Percentiles rank a stretch among this genome's conserved stretches.
These are phyloP conservation scores for Kalaharituber pfeilii DNA, from an alignment of 2,329 filamentous ascomycete species.

Conservation along the genomic window DNA sequence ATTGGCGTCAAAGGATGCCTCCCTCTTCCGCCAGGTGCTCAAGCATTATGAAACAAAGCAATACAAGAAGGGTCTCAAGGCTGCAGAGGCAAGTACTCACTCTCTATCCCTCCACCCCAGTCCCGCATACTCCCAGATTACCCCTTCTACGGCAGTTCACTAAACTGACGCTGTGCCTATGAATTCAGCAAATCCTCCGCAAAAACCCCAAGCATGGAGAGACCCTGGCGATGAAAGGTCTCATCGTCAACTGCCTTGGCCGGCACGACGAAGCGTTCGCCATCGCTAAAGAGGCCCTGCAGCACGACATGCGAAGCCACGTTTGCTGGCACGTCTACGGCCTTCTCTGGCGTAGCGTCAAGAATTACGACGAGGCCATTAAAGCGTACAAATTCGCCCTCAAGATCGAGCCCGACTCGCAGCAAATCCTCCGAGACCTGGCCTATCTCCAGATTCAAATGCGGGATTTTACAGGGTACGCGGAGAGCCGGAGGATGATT, in stretches of 20 bases:
- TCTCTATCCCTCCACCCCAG: background rate
- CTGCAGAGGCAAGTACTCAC: conserved; percentile 46
- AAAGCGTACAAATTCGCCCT: conserved; percentile 97
- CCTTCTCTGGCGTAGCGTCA: conserved; percentile 74
- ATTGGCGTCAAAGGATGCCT: conserved; percentile 57
- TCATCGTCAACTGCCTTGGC: conserved; percentile 84
- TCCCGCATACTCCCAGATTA: background rate
- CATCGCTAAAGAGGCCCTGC: conserved; percentile 78
- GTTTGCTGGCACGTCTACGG: conserved; percentile 99
- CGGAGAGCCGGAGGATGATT: conserved; percentile 77
- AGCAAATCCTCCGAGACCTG: conserved; percentile 84
- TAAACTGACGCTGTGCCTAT: background rate
- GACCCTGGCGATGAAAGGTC: conserved; percentile 95
- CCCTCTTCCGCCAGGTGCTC: conserved; percentile 87
- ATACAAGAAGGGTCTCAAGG: conserved; percentile 92
- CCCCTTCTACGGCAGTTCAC: background rate
- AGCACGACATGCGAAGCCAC: conserved; percentile 96
- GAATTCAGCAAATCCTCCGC: conserved; percentile 54
- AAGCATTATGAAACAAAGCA: conserved; percentile 97
- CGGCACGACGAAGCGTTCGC: conserved; percentile 89
- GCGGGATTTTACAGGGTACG: conserved; percentile 84
- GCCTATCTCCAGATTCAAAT: conserved; percentile 90
- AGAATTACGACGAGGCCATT: conserved; percentile 98
- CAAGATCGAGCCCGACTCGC: conserved; percentile 79
- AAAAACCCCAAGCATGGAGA: conserved; percentile 95